Evolutionary conservation across 1,284 basidiomycete species (phyloP).

Genomic region (Sphaerobolus stellatus): DNA sequence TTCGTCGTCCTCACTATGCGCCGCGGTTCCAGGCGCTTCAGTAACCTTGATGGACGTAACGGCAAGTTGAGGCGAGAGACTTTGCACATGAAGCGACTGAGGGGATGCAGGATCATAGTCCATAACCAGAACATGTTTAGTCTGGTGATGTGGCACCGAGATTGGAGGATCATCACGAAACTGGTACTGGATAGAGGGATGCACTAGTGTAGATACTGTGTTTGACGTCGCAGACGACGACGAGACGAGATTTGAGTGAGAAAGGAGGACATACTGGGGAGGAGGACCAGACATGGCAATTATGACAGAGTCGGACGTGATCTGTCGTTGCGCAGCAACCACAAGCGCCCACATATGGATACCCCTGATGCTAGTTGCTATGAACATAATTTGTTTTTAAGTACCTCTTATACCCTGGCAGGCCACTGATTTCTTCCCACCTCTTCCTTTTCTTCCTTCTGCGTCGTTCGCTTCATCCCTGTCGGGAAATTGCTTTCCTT

Average conservation of each 20-base stretch:
- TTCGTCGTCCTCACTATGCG: conserved; percentile 48
- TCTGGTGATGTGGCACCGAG: conserved; percentile 52
- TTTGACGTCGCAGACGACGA: conserved; percentile 27
- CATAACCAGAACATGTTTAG: conserved; percentile 70
- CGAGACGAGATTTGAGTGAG: conserved; percentile 42
- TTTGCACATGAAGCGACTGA: conserved; percentile 48
- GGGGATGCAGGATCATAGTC: conserved; percentile 51
- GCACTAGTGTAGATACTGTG: conserved; percentile 50
- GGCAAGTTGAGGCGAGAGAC: conserved; percentile 59
- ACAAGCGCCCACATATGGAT: no score
- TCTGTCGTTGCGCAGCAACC: conserved; percentile 41
- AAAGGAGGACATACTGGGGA: conserved; percentile 63
- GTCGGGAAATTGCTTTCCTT: no score
- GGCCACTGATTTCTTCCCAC: no score
- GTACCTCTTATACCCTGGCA: no score
- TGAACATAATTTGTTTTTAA: no score
- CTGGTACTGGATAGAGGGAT: conserved; percentile 76
- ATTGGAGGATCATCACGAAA: conserved; percentile 73
- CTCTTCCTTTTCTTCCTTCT: no score
- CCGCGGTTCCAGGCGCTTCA: conserved; percentile 75
- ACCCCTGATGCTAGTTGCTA: no score
- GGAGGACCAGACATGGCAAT: conserved; percentile 28
- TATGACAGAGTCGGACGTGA: conserved; percentile 39
- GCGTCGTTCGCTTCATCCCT: no score
- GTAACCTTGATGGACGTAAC: conserved; percentile 55